Evolutionary conservation across 495 filamentous ascomycete species (phyloP).

Genomic region (Neurospora sp.): DNA sequence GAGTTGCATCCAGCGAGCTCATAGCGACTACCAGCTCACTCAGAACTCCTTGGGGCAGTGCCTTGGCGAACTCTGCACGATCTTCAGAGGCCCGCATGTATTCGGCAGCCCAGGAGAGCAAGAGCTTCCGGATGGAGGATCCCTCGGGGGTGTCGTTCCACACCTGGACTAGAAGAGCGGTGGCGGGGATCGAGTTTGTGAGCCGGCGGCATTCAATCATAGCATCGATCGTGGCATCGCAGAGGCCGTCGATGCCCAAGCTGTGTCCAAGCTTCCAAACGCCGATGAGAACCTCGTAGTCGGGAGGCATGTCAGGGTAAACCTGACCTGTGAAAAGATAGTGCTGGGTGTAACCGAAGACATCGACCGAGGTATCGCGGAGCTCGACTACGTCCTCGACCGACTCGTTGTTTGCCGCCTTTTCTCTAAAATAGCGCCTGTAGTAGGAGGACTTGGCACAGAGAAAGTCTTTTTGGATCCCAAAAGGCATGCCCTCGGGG

Average conservation of each 20-base stretch:
- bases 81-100: constrained; percentile 42
- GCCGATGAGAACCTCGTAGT: constrained; percentile 39
- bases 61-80: constrained; percentile 39
- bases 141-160: constrained; percentile 47
- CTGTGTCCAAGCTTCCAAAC: constrained; percentile 43
- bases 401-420: constrained; percentile 10
- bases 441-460: constrained; percentile 39
- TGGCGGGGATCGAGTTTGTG: constrained; percentile 40
- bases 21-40: constrained; percentile 47
- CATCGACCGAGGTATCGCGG: constrained; percentile 30
- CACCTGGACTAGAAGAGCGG: constrained; percentile 41
- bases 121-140: constrained; percentile 41
- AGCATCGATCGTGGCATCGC: constrained; percentile 38
- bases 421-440: constrained; percentile 29
- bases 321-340: constrained; percentile 41
- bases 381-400: constrained; percentile 39
- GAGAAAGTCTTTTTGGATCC: constrained; percentile 46
- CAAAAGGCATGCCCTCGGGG: constrained; percentile 38
- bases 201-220: constrained; percentile 40
- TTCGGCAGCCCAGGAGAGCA: constrained; percentile 46
- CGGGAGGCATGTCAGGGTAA: constrained; percentile 30
- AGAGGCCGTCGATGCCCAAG: constrained; percentile 42
- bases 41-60: constrained; percentile 43
- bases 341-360: constrained; percentile 42
- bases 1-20: constrained; percentile 32